These are phyloP conservation scores for Pseudogymnoascus sp. DNA, from an alignment of 2,329 filamentous ascomycete species.

Conservation along the genomic window DNA sequence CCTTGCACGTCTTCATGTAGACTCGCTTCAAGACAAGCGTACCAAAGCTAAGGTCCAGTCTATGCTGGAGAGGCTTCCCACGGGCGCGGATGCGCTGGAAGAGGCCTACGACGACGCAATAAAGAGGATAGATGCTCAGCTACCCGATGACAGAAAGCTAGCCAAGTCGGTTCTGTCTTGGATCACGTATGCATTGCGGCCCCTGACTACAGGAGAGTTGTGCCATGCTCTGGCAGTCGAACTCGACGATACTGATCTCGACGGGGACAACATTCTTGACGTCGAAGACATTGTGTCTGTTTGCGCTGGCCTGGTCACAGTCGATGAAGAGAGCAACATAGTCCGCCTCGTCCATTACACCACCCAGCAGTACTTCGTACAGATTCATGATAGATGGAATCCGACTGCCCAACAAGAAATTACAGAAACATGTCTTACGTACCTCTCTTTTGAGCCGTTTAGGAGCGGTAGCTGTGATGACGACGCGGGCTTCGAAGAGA, in stretches of 20 bases:
- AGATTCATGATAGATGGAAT: not conserved
- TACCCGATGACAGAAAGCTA: not conserved
- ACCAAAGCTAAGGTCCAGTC: not conserved
- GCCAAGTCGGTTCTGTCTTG: not conserved
- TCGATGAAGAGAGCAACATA: constrained; percentile 22
- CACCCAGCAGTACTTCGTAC: constrained; percentile 23
- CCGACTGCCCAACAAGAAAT: not conserved
- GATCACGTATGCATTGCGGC: not conserved
- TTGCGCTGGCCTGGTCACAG: constrained; percentile 23
- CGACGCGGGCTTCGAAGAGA: not conserved
- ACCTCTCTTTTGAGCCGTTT: not conserved
- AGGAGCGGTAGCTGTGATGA: not conserved
- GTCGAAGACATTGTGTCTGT: constrained; percentile 16
- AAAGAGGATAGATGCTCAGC: not conserved
- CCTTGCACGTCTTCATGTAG: not conserved
- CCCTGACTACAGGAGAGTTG: not conserved
- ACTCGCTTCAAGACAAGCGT: not conserved
- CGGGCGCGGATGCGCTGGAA: not conserved
- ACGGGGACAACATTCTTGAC: not conserved
- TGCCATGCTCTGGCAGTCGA: not conserved
- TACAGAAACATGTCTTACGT: not conserved
- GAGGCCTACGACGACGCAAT: not conserved
- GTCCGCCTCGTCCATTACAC: constrained; percentile 25
- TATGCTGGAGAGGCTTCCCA: not conserved
- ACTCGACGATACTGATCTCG: not conserved